phyloP scores from a whole-genome alignment of 768 basidiomycete species.

The Russula sp. region DNA sequence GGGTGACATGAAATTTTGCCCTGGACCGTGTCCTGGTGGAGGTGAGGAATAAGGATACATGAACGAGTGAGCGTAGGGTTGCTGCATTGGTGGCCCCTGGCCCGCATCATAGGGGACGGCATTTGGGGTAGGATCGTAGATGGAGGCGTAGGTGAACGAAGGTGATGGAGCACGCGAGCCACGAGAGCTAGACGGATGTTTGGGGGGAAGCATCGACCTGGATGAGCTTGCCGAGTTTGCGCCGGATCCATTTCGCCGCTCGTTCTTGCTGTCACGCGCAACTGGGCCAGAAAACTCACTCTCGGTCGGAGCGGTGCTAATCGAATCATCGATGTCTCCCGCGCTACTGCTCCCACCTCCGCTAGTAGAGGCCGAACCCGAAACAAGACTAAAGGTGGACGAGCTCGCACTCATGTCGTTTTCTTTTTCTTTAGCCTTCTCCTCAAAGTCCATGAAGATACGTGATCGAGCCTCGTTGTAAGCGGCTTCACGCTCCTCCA shows the following conservation, averaged over 20 bases:
- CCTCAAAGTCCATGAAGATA: slow-evolving; percentile 81
- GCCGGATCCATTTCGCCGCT: slow-evolving; percentile 38
- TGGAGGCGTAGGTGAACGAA: slow-evolving; percentile 64
- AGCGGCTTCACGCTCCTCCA: slow-evolving; percentile 84
- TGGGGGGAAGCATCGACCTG: slow-evolving; percentile 50
- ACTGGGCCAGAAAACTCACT: slow-evolving; percentile 71
- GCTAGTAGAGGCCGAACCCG: slow-evolving; percentile 56
- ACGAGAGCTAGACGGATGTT: slow-evolving; percentile 51
- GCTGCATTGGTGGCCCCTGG: slow-evolving; percentile 29
- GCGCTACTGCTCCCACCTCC: slow-evolving; percentile 52
- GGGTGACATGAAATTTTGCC: slow-evolving; percentile 25
- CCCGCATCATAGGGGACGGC: slow-evolving; percentile 29
- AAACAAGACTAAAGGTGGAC: slow-evolving; percentile 64
- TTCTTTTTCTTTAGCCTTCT: slow-evolving; percentile 49
- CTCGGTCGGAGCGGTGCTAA: slow-evolving; percentile 69
- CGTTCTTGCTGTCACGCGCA: slow-evolving; percentile 51
- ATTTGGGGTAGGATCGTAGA: slow-evolving; percentile 55
- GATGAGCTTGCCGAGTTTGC: slow-evolving; percentile 49
- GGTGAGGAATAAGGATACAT: slow-evolving; percentile 33
- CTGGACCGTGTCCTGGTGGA: slow-evolving; percentile 21
- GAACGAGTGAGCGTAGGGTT: slow-evolving; percentile 25
- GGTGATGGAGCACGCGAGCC: slow-evolving; percentile 72
- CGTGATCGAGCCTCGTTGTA: slow-evolving; percentile 81
- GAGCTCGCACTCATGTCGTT: slow-evolving; percentile 74
- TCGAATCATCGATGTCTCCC: slow-evolving; percentile 62